phyloP scores from a whole-genome alignment of 1,284 basidiomycete species.

The Austropuccinia psidii region DNA sequence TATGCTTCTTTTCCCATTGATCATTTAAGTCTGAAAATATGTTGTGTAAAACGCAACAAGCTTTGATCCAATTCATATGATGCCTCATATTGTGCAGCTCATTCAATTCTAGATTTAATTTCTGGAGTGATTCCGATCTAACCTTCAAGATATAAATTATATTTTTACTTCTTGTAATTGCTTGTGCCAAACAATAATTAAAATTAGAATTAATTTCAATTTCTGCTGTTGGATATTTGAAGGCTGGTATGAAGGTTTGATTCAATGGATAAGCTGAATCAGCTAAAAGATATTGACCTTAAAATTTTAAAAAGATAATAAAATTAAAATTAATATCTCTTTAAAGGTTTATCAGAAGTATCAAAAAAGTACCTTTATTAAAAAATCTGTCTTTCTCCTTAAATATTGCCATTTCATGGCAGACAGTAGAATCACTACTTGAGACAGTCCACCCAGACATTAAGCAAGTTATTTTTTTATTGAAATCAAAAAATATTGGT shows the following conservation, averaged over 20 bases:
- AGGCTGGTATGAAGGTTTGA: not conserved
- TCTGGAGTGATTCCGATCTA: not conserved
- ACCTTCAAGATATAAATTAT: not conserved
- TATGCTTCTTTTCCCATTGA: not conserved
- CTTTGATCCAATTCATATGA: not conserved
- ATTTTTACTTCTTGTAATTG: not conserved
- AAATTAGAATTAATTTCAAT: not conserved
- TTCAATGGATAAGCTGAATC: not conserved
- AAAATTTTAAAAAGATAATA: too few relatives aligned
- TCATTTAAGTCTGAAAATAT: not conserved
- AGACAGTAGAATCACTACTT: not conserved
- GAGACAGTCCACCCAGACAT: not conserved
- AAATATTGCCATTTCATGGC: not conserved
- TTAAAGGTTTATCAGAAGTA: not conserved
- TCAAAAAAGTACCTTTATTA: not conserved
- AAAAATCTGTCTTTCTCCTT: not conserved
- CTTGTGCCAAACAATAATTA: slow-evolving; percentile 12
- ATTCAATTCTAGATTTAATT: not conserved
- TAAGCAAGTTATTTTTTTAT: not conserved
- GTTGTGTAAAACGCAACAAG: not conserved
- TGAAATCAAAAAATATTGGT: not conserved
- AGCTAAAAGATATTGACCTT: not conserved
- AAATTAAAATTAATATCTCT: too few relatives aligned
- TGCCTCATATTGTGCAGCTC: not conserved
- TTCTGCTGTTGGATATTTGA: not conserved